phyloP scores from a whole-genome alignment of 2,329 filamentous ascomycete genomes.

The Cladophialophora chaetospira region DNA sequence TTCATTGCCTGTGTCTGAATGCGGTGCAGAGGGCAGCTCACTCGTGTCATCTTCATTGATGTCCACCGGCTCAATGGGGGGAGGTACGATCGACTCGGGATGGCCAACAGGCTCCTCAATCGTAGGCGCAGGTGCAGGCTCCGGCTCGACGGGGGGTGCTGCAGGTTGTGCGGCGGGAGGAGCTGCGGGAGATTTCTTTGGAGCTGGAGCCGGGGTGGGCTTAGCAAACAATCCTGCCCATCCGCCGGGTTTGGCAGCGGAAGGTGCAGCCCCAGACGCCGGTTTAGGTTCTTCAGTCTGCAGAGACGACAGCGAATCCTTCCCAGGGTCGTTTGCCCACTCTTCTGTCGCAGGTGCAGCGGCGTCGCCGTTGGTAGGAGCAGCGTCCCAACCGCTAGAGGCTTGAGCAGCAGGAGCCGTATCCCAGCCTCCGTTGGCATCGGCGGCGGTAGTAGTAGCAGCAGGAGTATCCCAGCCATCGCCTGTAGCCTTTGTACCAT shows the following conservation, averaged over 20 bases:
- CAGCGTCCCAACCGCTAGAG: constrained; percentile 35
- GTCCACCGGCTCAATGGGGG: constrained; percentile 42
- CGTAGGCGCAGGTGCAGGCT: constrained; percentile 32
- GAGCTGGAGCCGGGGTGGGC: constrained; percentile 59
- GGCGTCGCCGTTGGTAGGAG: constrained; percentile 34
- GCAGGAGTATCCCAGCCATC: constrained; percentile 23
- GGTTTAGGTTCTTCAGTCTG: constrained; percentile 38
- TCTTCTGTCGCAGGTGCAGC: constrained; percentile 28
- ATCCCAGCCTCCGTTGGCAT: constrained; percentile 34
- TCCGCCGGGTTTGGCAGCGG: constrained; percentile 30
- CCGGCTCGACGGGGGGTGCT: constrained; percentile 20
- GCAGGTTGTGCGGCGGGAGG: constrained; percentile 27
- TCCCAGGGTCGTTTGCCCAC: constrained; percentile 34
- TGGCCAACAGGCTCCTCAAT: constrained; percentile 40
- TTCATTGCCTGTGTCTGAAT: constrained; percentile 32
- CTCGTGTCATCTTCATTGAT: constrained; percentile 40
- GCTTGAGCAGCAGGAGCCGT: constrained; percentile 29
- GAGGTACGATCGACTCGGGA: constrained; percentile 44
- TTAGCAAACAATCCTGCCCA: constrained; percentile 79
- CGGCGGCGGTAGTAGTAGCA: constrained; percentile 28
- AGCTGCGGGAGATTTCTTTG: constrained; percentile 53
- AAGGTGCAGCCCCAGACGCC: constrained; percentile 21
- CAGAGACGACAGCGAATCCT: constrained; percentile 33
- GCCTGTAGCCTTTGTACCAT: constrained; percentile 42
- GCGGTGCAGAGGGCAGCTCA: constrained; percentile 33